A percentile compares a stretch with the other conserved stretches of the same genome.
Conservation (phyloP, 1,139 yeast genomes). For the Hansenula lynferdii region DNA sequence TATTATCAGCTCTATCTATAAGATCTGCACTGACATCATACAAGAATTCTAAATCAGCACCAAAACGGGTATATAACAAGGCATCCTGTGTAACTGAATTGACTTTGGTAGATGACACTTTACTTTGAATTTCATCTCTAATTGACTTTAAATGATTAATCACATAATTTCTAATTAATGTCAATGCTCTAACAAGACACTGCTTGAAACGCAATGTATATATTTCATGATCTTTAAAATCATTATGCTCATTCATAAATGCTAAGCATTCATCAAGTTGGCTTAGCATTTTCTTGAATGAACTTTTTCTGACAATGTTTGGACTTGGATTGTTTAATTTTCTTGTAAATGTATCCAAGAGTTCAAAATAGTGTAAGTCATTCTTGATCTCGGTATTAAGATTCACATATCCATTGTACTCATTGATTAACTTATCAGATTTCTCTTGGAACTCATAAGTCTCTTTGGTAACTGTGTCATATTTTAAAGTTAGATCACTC, state of each 20-base stretch:
- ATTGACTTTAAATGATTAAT: slow-evolving; percentile 47
- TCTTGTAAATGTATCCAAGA: slow-evolving; percentile 64
- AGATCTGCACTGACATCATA: slow-evolving; percentile 46
- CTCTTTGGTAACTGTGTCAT: slow-evolving; percentile 52
- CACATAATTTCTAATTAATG: slow-evolving; percentile 68
- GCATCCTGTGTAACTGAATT: slow-evolving; percentile 45
- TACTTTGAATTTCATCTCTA: slow-evolving; percentile 36
- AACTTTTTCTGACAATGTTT: slow-evolving; percentile 51
- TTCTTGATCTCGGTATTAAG: slow-evolving; percentile 46
- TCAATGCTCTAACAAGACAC: slow-evolving; percentile 78
- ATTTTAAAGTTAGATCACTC: slow-evolving; percentile 41
- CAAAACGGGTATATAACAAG: slow-evolving; percentile 58
- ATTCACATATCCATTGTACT: slow-evolving; percentile 40
- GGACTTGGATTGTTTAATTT: slow-evolving; percentile 69
- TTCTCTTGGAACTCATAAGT: slow-evolving; percentile 61
- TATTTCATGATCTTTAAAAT: slow-evolving; percentile 64
- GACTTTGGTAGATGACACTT: slow-evolving; percentile 23
- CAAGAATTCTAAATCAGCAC: slow-evolving; percentile 37
- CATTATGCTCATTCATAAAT: slow-evolving; percentile 42
- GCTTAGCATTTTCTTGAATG: slow-evolving; percentile 47
- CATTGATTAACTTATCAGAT: slow-evolving; percentile 48
- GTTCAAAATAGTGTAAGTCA: slow-evolving; percentile 60
- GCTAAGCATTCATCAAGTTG: slow-evolving; percentile 57
- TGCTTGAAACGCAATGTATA: slow-evolving; percentile 75
- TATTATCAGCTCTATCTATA: slow-evolving; percentile 39